Base-by-base conservation (phyloP, 352 stramenopile species). In the Saprolegnia parasitica region DNA sequence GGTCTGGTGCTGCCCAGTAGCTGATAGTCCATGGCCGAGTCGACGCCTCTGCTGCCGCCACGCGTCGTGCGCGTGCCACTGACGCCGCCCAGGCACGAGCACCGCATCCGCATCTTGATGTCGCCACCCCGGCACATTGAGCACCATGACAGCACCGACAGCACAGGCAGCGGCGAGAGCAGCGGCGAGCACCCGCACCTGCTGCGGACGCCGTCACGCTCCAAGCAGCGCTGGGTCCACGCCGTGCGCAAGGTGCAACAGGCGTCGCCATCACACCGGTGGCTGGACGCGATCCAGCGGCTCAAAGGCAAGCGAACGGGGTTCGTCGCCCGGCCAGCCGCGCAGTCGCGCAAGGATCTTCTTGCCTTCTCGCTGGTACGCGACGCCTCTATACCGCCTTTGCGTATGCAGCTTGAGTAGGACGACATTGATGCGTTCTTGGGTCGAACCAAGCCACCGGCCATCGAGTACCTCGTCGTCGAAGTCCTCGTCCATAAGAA, bases 391-490 rank as follows among this genome's bases (percentile, higher is more conserved):
- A n/a, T n/a, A n/a, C n/a, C n/a, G n/a, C n/a, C n/a, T n/a, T n/a
- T n/a, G n/a, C n/a, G n/a, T n/a, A n/a, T n/a, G n/a, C n/a, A n/a
- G n/a, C n/a, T n/a, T 16, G 24, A 18, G 4, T 57, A 70, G 63
- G 62, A 24, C 39, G 63, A 70, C 13, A 70, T 70, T 62, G 63
- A 70, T 52, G 21, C n/a, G 5, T 70, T 70, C 39, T 23, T 72
- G 26, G 60, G 66, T 13, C 55, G 56, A 4, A 47, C 56, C 1
- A 72, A 72, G 37, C 66, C 66, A 4, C 66, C 66, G 13, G 9
- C 66, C 18, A 67, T 72, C 39, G 66, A 72, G 35, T 72, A 72
- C 52, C 23, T 72, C 39, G 56, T 72, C 21, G 66, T 72, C 26
- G 66, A 72, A 40, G 66, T 72, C 29, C 58, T 72, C 10, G 66